A percentile compares a stretch with the other conserved stretches of the same genome.
phyloP scores from a whole-genome alignment of 208 protist species.

The Crithidia sp. region DNA sequence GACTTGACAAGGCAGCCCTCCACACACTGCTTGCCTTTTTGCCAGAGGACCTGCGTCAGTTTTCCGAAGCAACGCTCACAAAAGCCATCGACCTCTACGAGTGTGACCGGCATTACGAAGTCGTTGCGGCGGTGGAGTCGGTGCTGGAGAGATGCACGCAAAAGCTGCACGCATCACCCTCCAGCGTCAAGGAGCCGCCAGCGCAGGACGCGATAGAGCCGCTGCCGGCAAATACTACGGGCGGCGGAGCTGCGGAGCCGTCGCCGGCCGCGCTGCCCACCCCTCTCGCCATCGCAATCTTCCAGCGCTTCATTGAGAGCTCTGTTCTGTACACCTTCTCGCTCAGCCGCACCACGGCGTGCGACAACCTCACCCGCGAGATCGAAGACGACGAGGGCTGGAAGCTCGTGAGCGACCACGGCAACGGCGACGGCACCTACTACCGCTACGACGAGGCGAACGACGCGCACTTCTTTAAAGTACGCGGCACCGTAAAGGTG shows the following conservation, averaged over 20 bases:
- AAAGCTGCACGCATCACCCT: constrained; percentile 22
- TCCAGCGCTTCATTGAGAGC: constrained; percentile 44
- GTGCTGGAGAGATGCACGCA: constrained; percentile 25
- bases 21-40: constrained; percentile 20
- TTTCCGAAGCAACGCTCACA: constrained; percentile 16
- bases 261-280: constrained; percentile 28
- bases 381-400: constrained; percentile 42
- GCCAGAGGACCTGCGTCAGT: constrained; percentile 7
- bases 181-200: constrained; percentile 21
- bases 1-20: constrained; percentile 7
- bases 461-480: constrained; percentile 61
- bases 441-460: constrained; percentile 49
- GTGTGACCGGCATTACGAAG: constrained; percentile 60
- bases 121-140: constrained; percentile 40
- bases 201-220: constrained; percentile 21
- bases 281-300: constrained; percentile 36
- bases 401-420: constrained; percentile 32
- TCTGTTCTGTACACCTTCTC: constrained; percentile 43
- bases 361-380: constrained; percentile 37
- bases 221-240: not conserved
- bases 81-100: constrained; percentile 41
- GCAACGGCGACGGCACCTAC: constrained; percentile 39
- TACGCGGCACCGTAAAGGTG: constrained; percentile 41
- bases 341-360: constrained; percentile 23
- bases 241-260: not conserved